These are phyloP conservation scores for Halocafeteria seosinensis DNA, from an alignment of 108 stramenopile genomes.

Conservation along the genomic window DNA sequence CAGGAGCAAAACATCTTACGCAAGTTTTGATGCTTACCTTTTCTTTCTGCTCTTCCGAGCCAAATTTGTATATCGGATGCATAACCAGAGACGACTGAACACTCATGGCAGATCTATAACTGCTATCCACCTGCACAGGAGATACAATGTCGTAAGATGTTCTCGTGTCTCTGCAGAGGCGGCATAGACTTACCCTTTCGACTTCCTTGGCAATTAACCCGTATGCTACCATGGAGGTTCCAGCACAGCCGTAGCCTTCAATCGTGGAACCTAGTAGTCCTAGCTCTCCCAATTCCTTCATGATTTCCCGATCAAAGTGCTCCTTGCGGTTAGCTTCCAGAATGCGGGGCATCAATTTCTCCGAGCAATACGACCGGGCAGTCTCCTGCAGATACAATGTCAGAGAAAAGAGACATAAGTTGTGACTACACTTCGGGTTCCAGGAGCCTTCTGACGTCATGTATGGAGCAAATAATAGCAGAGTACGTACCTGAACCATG, in stretches of 20 bases:
- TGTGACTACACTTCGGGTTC: not conserved
- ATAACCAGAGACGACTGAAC: slow-evolving; percentile 81
- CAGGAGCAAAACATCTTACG: not conserved
- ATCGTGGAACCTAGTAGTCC: slow-evolving; percentile 75
- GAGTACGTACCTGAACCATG: not conserved
- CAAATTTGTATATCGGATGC: slow-evolving; percentile 81
- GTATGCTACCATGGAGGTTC: slow-evolving; percentile 60
- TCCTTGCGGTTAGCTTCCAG: slow-evolving; percentile 64
- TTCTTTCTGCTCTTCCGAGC: slow-evolving; percentile 53
- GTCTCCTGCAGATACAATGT: slow-evolving; percentile 45
- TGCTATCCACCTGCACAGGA: no score
- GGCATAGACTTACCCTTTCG: slow-evolving; percentile 58
- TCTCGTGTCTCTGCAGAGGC: no score
- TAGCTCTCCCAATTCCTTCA: slow-evolving; percentile 65
- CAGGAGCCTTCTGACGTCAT: not conserved
- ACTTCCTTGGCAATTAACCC: slow-evolving; percentile 68
- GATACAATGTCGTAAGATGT: not conserved
- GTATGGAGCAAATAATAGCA: not conserved
- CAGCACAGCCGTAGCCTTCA: slow-evolving; percentile 56
- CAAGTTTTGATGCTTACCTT: no score
- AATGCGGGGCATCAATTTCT: slow-evolving; percentile 54
- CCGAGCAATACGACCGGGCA: slow-evolving; percentile 53
- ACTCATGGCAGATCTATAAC: slow-evolving; percentile 70
- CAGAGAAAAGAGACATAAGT: not conserved
- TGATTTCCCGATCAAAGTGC: slow-evolving; percentile 45